These are phyloP conservation scores for Alloteropsis semialata DNA, from an alignment of 176 grass and related monocot species.

Conservation along the genomic window DNA sequence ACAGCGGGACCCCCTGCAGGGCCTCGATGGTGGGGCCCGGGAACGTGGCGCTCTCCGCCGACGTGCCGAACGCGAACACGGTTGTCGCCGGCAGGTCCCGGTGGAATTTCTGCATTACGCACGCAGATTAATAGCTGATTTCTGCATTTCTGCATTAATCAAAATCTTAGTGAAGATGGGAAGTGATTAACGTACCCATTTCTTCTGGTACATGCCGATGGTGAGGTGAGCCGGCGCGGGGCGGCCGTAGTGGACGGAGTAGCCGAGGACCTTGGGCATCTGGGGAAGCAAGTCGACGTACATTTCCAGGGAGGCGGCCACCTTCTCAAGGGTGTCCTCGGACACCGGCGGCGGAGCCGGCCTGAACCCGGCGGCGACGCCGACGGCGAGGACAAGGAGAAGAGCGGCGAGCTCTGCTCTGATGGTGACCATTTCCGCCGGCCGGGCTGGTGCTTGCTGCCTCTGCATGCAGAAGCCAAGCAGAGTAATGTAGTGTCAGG, in stretches of 20 bases:
- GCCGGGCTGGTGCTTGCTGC: neutral
- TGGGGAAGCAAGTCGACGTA: slow-evolving; percentile 65
- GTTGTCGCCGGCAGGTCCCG: slow-evolving; percentile 65
- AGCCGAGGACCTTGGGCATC: slow-evolving; percentile 72
- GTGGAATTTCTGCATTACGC: slow-evolving; percentile 56
- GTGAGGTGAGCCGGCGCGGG: slow-evolving; percentile 41
- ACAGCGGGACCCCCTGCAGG: slow-evolving; percentile 47
- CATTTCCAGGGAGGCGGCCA: slow-evolving; percentile 64
- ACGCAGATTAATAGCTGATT: neutral
- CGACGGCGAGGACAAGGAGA: slow-evolving; percentile 16
- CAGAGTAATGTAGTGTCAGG: neutral
- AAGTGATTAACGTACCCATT: slow-evolving; percentile 50
- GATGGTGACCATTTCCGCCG: neutral
- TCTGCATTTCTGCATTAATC: slow-evolving; percentile 55
- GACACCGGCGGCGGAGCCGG: slow-evolving; percentile 21
- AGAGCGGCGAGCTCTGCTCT: slow-evolving; percentile 17
- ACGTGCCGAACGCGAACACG: slow-evolving; percentile 62
- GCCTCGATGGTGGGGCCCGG: slow-evolving; percentile 69
- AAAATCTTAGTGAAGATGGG: neutral
- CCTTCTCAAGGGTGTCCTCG: slow-evolving; percentile 28
- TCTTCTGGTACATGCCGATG: slow-evolving; percentile 70
- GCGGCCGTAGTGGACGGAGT: slow-evolving; percentile 36
- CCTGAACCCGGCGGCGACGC: slow-evolving; percentile 6
- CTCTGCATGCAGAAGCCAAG: neutral
- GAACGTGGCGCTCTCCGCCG: slow-evolving; percentile 38